Conservation (phyloP, 495 filamentous ascomycete genomes). For the Tuber microsphaerosporum region DNA sequence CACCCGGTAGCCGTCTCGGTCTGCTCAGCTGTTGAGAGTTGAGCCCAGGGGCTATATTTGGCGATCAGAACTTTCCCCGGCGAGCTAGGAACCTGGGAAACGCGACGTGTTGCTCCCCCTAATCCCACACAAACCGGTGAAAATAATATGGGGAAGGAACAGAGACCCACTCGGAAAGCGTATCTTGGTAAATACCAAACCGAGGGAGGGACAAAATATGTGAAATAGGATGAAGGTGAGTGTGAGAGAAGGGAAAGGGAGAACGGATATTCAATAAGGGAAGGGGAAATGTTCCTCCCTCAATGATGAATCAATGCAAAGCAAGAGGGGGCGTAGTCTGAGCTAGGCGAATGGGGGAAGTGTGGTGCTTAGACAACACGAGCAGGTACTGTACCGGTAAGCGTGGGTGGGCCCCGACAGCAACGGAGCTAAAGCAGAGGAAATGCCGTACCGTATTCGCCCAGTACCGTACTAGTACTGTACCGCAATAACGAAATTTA, state of each 20-base stretch:
- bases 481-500: neutral
- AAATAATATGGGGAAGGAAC: conserved; percentile 21
- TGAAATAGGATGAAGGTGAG: conserved; percentile 17
- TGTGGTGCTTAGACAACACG: neutral
- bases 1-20: conserved; percentile 13
- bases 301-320: conserved; percentile 10
- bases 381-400: neutral
- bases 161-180: conserved; percentile 13
- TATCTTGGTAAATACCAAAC: conserved; percentile 13
- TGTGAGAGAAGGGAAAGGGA: conserved; percentile 5
- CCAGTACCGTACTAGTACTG: neutral
- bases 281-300: conserved; percentile 27
- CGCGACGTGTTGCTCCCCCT: conserved; percentile 29
- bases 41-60: conserved; percentile 26
- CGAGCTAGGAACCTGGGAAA: conserved; percentile 22
- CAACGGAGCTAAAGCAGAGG: conserved; percentile 1
- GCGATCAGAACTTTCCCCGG: conserved; percentile 23
- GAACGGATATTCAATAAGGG: conserved; percentile 8
- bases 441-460: neutral
- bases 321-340: conserved; percentile 1
- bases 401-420: neutral
- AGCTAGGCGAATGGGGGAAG: conserved; percentile 3
- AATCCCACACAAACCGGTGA: conserved; percentile 14
- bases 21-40: conserved; percentile 12
- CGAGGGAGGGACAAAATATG: conserved; percentile 13